Evolutionary conservation across 176 grass and related monocot species (phyloP), one percentile per base, ranked within the genome.

Genomic region (Ananas comosus): DNA sequence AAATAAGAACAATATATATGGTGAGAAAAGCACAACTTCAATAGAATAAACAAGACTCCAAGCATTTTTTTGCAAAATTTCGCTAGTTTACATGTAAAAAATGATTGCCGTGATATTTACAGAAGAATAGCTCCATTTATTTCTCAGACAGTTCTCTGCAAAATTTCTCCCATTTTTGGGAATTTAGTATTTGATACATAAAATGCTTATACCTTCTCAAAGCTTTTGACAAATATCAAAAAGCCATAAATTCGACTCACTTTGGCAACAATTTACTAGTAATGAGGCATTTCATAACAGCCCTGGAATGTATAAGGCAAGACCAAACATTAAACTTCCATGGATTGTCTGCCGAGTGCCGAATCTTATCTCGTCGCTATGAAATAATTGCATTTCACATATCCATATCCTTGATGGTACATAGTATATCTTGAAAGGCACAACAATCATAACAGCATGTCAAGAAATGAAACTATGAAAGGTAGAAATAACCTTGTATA

Each of bases 401-500:
- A 75, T 53, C 9, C 17, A 64, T 17, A 75, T 53, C 9, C n/a
- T 76, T 53, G 2, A 48, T 52, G 66, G 16, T 54, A 59, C 5
- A 23, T 66, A 49, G 12, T 14, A 54, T 78, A 51, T 19, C 57
- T 68, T 21, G 71, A 53, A 52, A 58, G 58, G 22, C 9, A 24
- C 63, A 51, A 12, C 50, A 16, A 65, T 53, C 11, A 54, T 66
- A 16, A 71, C 58, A 8, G 24, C 65, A 24, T 22, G 13, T 74
- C 76, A 27, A 72, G 19, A 10, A 63, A 65, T 28, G 64, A 72
- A 51, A 49, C 42, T 9, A 74, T 51, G 19, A 49, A 19, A 76
- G 25, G 29, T 21, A 71, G 61, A 72, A 13, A 61, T 76, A 90
- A 85, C 91, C 87, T 87, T 74, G 69, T 99, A 99, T 77, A 94